Percentiles rank a stretch among this genome's conserved stretches.
These are phyloP conservation scores for Microdochium bolleyi DNA, from an alignment of 2,329 filamentous ascomycete genomes.

Conservation along the genomic window DNA sequence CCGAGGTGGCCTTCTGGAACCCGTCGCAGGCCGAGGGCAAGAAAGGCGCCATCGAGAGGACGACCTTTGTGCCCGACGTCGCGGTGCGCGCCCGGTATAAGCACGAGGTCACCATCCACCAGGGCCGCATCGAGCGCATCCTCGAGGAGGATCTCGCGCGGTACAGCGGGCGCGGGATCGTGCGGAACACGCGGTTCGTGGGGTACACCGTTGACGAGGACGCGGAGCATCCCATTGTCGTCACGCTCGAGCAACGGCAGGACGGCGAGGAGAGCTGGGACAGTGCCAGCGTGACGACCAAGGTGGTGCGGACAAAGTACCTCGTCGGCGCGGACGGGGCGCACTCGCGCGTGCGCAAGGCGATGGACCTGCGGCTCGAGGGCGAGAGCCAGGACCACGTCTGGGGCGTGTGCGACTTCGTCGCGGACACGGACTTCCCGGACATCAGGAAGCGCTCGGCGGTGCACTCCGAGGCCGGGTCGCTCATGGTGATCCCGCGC, in stretches of 20 bases:
- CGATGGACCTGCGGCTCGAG: slow-evolving; percentile 25
- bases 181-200: slow-evolving; percentile 21
- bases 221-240: slow-evolving; percentile 47
- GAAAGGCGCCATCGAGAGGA: slow-evolving; percentile 25
- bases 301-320: slow-evolving; percentile 25
- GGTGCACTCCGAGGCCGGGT: slow-evolving; percentile 35
- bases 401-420: slow-evolving; percentile 34
- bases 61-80: slow-evolving; percentile 28
- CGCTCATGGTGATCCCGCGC: slow-evolving; percentile 39
- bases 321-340: slow-evolving; percentile 33
- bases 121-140: slow-evolving; percentile 34
- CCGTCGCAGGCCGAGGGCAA: slow-evolving; percentile 13
- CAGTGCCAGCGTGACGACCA: background rate
- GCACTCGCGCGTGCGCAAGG: slow-evolving; percentile 26
- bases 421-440: slow-evolving; percentile 33
- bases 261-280: background rate
- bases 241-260: slow-evolving; percentile 34
- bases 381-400: slow-evolving; percentile 31
- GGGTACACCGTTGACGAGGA: slow-evolving; percentile 23
- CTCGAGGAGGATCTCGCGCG: slow-evolving; percentile 29
- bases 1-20: slow-evolving; percentile 28
- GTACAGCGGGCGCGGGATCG: slow-evolving; percentile 26
- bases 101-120: slow-evolving; percentile 34
- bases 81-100: slow-evolving; percentile 25
- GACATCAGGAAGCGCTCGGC: slow-evolving; percentile 33